These are phyloP conservation scores for Aquilaria malaccensis DNA, from an alignment of 345 rosid species.

Conservation along the genomic window DNA sequence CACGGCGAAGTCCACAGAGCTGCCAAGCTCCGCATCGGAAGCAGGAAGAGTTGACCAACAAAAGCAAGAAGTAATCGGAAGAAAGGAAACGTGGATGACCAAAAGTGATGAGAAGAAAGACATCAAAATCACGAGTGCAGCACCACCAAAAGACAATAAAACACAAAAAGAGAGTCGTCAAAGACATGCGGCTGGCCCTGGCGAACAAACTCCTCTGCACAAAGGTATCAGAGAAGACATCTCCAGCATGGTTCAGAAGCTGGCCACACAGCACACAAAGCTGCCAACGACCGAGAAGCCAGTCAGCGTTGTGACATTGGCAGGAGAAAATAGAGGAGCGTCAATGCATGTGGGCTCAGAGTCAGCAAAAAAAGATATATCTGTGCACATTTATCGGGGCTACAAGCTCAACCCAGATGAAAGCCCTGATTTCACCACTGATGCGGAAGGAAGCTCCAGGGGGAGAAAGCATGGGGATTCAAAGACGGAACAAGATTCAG, in stretches of 20 bases:
- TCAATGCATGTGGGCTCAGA: slow-evolving; percentile 48
- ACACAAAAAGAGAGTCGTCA: slow-evolving; percentile 13
- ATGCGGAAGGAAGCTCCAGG: slow-evolving; percentile 39
- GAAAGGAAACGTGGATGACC: slow-evolving; percentile 13
- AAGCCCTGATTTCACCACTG: slow-evolving; percentile 45
- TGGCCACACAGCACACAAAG: slow-evolving; percentile 35
- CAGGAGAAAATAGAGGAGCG: slow-evolving; percentile 92
- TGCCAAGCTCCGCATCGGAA: slow-evolving; percentile 7
- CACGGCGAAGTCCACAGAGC: slow-evolving; percentile 20
- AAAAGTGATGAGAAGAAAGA: slow-evolving; percentile 16
- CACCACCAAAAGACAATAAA: slow-evolving; percentile 20
- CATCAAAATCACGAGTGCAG: slow-evolving; percentile 29
- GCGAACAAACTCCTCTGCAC: slow-evolving; percentile 34
- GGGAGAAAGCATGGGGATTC: slow-evolving; percentile 18
- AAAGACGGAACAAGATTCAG: slow-evolving; percentile 24
- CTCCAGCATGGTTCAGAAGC: slow-evolving; percentile 46
- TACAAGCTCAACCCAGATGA: slow-evolving; percentile 56
- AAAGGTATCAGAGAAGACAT: slow-evolving; percentile 53
- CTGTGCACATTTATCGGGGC: slow-evolving; percentile 51
- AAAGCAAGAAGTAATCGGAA: slow-evolving; percentile 26
- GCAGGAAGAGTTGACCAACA: slow-evolving; percentile 19
- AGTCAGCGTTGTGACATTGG: slow-evolving; percentile 43
- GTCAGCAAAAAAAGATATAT: slow-evolving; percentile 34
- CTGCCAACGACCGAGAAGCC: slow-evolving; percentile 31
- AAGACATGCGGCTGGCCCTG: slow-evolving; percentile 15